Percentiles rank a stretch among this genome's conserved stretches.
Conservation (phyloP, 768 basidiomycete species). For the Termitomyces sp. region DNA sequence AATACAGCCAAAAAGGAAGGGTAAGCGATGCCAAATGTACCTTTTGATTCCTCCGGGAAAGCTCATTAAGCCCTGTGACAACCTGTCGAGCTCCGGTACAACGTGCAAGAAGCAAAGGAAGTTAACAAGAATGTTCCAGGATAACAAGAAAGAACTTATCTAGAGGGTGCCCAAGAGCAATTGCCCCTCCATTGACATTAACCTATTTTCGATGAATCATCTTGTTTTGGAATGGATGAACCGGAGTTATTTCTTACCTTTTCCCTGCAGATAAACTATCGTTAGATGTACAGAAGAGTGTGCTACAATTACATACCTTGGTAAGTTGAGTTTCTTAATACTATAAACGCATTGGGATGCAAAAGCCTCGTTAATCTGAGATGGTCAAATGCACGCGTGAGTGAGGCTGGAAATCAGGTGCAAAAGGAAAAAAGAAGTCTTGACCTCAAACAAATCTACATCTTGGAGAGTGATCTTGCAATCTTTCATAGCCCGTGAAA, state of each 20-base stretch:
- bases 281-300: not conserved
- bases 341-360: slow-evolving; percentile 80
- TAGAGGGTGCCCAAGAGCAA: slow-evolving; percentile 81
- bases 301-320: slow-evolving; percentile 23
- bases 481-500: slow-evolving; percentile 69
- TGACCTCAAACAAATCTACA: slow-evolving; percentile 78
- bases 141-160: slow-evolving; percentile 44
- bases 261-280: slow-evolving; percentile 22
- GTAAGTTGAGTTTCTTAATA: slow-evolving; percentile 59
- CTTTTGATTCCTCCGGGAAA: slow-evolving; percentile 66
- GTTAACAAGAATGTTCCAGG: not conserved
- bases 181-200: slow-evolving; percentile 90
- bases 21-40: slow-evolving; percentile 29
- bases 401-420: not conserved
- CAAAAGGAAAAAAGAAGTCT: slow-evolving; percentile 4
- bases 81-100: slow-evolving; percentile 85
- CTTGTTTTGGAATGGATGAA: not conserved
- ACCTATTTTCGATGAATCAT: slow-evolving; percentile 36
- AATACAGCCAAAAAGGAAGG: not conserved
- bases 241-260: slow-evolving; percentile 22
- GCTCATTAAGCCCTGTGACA: slow-evolving; percentile 76
- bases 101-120: slow-evolving; percentile 34
- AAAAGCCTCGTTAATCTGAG: slow-evolving; percentile 88
- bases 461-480: slow-evolving; percentile 64
- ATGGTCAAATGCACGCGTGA: not conserved